Conservation (phyloP, 495 filamentous ascomycete genomes). For the Neurospora sp. region DNA sequence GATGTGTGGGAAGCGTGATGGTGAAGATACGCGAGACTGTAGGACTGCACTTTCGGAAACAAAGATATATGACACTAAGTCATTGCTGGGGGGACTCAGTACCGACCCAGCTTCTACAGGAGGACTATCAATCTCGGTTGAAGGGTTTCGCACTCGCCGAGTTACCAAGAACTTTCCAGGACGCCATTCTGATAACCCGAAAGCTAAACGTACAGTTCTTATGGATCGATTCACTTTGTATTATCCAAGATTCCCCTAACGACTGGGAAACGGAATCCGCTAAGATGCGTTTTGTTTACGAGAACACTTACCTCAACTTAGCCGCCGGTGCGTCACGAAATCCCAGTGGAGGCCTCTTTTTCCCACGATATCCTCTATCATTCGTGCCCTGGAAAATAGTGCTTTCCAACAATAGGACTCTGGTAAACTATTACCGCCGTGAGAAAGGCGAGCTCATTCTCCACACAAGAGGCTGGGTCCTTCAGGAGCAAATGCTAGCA, state of each 20-base stretch:
- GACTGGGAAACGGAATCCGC: not conserved
- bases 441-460: not conserved
- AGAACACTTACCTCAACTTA: not conserved
- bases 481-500: constrained; percentile 14
- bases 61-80: not conserved
- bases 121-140: not conserved
- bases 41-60: not conserved
- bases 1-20: not conserved
- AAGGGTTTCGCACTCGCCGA: not conserved
- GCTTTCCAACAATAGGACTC: not conserved
- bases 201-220: not conserved
- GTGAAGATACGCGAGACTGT: not conserved
- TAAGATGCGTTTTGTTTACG: not conserved
- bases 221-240: not conserved
- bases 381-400: not conserved
- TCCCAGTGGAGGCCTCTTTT: not conserved
- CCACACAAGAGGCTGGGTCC: constrained; percentile 12
- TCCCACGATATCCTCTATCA: not conserved
- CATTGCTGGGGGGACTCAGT: not conserved
- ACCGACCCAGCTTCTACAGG: not conserved
- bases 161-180: not conserved
- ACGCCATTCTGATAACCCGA: not conserved
- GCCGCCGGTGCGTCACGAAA: not conserved
- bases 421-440: too few relatives aligned
- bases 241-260: not conserved